Evolutionary conservation across 2,329 filamentous ascomycete genomes (phyloP), one percentile per base, ranked within the genome.

Genomic region (Stagonosporopsis cucurbitacearum): DNA sequence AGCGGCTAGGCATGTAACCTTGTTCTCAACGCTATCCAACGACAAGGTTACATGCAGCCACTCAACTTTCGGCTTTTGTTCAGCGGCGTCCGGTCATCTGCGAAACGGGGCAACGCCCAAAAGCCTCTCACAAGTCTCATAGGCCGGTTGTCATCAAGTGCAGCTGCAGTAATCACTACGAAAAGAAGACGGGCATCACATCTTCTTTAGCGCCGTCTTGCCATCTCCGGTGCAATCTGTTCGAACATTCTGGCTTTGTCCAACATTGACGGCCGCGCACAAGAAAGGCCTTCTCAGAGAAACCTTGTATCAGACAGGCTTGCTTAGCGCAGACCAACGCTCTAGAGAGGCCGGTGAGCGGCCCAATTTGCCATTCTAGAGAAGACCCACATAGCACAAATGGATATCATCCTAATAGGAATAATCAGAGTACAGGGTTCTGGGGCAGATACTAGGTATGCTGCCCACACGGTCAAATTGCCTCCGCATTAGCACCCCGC

Each of bases 1-100:
- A 48, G 43, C 48, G 43, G 49, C 54, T 57, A 44, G 49, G 49
- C 49, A 57, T 57, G 54, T 57, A 57, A 53, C 54, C 54, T 52
- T 52, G 44, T 35, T 28, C 7, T 9, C 15, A 25, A 23, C 39
- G 15, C 32, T 32, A 15, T 33, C 36, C 53, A 32, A 43, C 36
- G 23, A 30, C 20, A 33, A 20, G 42, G 42, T 47, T 43, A 43
- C 30, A 48, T 43, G 47, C 53, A 25, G 42, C 53, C 53, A 56
- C 47, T 51, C 47, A 56, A 43, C 36, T 42, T 42, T 51, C 53
- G 53, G 53, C 48, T 47, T 51, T 56, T 56, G 53, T 15, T 56
- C 36, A 56, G 42, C 47, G 47, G 53, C 47, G 36, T 56, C 25
- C 48, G 53, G 11, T 56, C 48, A 42, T 37, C 25, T n/a, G 32